These are phyloP conservation scores for Solanum hybrid DNA, from an alignment of 305 asterid species.

Conservation along the genomic window DNA sequence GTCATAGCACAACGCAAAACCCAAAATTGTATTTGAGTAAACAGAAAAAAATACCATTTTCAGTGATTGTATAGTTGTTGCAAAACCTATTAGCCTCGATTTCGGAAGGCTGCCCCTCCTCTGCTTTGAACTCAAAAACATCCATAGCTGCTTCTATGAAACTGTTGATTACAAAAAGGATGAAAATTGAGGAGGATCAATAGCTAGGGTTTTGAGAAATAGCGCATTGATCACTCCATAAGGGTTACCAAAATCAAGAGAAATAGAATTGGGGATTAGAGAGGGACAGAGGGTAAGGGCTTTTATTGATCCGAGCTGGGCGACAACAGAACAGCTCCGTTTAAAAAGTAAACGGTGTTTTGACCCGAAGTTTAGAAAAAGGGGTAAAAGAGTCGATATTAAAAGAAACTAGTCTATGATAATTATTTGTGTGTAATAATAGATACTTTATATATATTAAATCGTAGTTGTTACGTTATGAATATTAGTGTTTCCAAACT, in stretches of 20 bases:
- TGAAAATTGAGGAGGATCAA: background rate
- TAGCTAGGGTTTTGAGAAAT: background rate
- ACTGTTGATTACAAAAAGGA: background rate
- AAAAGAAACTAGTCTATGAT: background rate
- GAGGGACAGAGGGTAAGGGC: background rate
- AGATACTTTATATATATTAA: no score
- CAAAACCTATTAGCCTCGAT: conserved; percentile 1
- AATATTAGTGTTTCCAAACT: no score
- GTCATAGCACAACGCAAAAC: background rate
- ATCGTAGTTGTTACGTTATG: no score
- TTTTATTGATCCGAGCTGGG: background rate
- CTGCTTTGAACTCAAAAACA: conserved; percentile 2
- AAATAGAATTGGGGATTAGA: background rate
- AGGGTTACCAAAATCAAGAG: background rate
- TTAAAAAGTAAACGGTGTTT: background rate
- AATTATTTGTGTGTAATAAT: no score
- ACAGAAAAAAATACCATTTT: background rate
- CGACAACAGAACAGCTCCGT: background rate
- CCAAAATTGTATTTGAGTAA: background rate
- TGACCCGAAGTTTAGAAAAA: background rate
- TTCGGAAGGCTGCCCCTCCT: background rate
- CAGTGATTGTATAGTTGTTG: background rate
- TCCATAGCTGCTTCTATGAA: background rate
- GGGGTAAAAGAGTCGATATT: background rate
- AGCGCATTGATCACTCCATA: background rate